These are phyloP conservation scores for Boletus rubescentipes DNA, from an alignment of 768 basidiomycete species.

Conservation along the genomic window DNA sequence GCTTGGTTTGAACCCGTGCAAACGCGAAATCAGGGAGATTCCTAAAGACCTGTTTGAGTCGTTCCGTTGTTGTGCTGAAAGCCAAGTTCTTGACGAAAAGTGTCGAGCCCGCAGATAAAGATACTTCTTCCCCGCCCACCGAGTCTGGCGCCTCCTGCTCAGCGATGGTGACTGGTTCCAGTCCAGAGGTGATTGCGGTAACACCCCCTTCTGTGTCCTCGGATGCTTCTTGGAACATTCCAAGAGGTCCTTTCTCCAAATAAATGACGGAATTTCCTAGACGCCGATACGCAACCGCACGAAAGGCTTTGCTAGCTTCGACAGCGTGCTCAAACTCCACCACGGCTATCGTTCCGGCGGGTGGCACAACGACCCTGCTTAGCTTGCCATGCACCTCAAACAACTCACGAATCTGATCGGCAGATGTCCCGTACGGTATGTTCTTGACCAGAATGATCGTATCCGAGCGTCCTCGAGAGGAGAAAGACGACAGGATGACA, in stretches of 20 bases:
- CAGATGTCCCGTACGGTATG: constrained; percentile 87
- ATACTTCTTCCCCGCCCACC: constrained; percentile 37
- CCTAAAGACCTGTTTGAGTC: constrained; percentile 66
- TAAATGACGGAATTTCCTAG: constrained; percentile 90
- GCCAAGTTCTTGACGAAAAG: constrained; percentile 94
- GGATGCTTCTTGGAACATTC: constrained; percentile 63
- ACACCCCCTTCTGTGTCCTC: constrained; percentile 22
- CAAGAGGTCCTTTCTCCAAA: constrained; percentile 86
- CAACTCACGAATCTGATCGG: constrained; percentile 71
- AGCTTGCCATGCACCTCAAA: constrained; percentile 77
- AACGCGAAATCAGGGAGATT: constrained; percentile 80
- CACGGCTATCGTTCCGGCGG: constrained; percentile 90
- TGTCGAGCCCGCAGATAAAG: constrained; percentile 69
- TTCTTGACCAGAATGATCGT: constrained; percentile 93
- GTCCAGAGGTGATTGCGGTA: constrained; percentile 15
- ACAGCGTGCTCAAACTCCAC: constrained; percentile 78
- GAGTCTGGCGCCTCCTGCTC: constrained; percentile 40
- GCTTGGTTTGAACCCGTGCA: constrained; percentile 88
- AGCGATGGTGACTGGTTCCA: constrained; percentile 41
- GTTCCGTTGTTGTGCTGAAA: constrained; percentile 84
- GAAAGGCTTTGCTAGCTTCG: constrained; percentile 75
- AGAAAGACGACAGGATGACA: constrained; percentile 60
- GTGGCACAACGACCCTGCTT: constrained; percentile 75
- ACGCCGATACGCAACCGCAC: constrained; percentile 80
- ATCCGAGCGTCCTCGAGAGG: constrained; percentile 57